These are phyloP conservation scores for Pseudogymnoascus sp. DNA, from an alignment of 2,329 filamentous ascomycete genomes.

Conservation along the genomic window DNA sequence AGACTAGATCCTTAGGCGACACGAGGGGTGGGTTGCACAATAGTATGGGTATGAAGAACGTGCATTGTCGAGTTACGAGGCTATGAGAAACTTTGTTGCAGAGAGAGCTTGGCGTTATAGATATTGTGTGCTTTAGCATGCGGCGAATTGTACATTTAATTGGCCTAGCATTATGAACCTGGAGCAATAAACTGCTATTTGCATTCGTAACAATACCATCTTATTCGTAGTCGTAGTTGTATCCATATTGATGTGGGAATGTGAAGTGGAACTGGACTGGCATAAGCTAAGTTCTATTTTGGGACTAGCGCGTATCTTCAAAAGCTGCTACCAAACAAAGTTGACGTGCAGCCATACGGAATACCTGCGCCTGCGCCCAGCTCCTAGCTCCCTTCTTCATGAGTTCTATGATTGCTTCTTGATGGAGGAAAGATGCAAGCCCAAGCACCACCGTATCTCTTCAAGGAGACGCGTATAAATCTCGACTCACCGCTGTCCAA, in stretches of 20 bases:
- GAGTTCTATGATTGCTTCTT: constrained; percentile 15
- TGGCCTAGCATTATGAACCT: constrained; percentile 6
- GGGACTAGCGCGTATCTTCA: constrained; percentile 15
- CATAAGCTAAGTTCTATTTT: constrained; percentile 17
- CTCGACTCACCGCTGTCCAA: constrained; percentile 63
- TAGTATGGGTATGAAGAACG: background rate
- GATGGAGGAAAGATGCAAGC: constrained; percentile 63
- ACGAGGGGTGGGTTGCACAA: background rate
- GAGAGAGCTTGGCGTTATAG: constrained; percentile 7
- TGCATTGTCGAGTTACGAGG: constrained; percentile 7
- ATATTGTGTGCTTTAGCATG: background rate
- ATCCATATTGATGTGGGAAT: constrained; percentile 12
- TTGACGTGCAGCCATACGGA: constrained; percentile 14
- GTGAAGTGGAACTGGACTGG: constrained; percentile 1
- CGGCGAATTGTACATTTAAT: constrained; percentile 1
- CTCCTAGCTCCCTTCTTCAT: constrained; percentile 11
- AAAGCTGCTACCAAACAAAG: constrained; percentile 11
- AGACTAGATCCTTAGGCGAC: constrained; percentile 34
- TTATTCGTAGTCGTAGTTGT: background rate
- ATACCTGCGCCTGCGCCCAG: constrained; percentile 20
- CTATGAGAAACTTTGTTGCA: constrained; percentile 1
- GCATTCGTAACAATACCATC: background rate
- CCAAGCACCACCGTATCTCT: constrained; percentile 56
- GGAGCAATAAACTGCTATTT: background rate
- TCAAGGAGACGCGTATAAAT: constrained; percentile 80